phyloP scores from a whole-genome alignment of 106 monocot genomes.

The Dioscorea dumetorum region DNA sequence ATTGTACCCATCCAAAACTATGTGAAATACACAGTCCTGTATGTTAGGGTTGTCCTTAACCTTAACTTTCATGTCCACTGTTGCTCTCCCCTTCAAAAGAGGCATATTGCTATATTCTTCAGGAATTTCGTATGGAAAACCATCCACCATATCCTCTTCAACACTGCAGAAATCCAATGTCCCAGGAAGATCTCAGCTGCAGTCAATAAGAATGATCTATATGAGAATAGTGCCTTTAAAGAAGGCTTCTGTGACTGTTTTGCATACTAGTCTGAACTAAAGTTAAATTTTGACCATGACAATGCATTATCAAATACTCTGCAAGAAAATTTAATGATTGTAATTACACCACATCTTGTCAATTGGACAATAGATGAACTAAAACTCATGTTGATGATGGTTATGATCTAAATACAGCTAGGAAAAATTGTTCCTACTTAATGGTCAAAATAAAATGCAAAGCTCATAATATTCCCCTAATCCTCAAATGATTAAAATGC shows the following conservation, averaged over 20 bases:
- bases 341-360: too few relatives aligned
- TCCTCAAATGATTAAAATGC: too few relatives aligned
- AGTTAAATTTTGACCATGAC: too few relatives aligned
- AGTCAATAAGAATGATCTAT: conserved; percentile 86
- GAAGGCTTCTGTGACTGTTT: conserved; percentile 5
- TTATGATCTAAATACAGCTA: too few relatives aligned
- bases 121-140: conserved; percentile 88
- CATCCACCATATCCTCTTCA: conserved; percentile 99
- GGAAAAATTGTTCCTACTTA: too few relatives aligned
- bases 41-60: conserved; percentile 91
- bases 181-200: conserved; percentile 98
- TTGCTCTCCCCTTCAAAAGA: conserved; percentile 86
- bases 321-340: too few relatives aligned
- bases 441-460: too few relatives aligned
- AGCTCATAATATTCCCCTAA: too few relatives aligned
- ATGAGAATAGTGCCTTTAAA: conserved; percentile 59
- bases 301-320: too few relatives aligned
- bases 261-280: not conserved
- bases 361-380: too few relatives aligned
- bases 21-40: conserved; percentile 79
- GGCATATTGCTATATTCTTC: conserved; percentile 91
- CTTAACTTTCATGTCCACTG: conserved; percentile 97
- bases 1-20: conserved; percentile 94
- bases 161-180: conserved; percentile 99
- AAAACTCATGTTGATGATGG: too few relatives aligned